Evolutionary conservation across 2,329 filamentous ascomycete genomes (phyloP).

Genomic region (Xylaria sp.): DNA sequence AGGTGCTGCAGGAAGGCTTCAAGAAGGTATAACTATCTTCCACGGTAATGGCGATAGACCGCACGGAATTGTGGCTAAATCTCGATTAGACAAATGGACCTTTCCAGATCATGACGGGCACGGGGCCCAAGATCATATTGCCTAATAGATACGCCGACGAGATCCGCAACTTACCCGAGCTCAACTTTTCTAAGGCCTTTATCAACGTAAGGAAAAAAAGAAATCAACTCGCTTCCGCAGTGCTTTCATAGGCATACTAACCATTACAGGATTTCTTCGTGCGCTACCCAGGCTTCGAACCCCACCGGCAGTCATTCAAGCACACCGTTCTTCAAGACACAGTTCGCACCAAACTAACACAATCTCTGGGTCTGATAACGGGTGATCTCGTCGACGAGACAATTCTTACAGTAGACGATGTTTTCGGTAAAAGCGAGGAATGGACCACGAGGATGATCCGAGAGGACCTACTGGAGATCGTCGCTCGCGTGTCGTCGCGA

Average conservation of each 20-base stretch:
- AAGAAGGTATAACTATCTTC: conserved; percentile 40
- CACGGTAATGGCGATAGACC: not conserved
- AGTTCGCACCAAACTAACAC: conserved; percentile 50
- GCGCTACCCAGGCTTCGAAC: conserved; percentile 51
- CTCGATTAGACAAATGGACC: conserved; percentile 46
- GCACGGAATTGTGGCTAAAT: conserved; percentile 30
- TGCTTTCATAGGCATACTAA: conserved; percentile 8
- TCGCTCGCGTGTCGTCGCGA: conserved; percentile 62
- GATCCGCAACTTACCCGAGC: conserved; percentile 49
- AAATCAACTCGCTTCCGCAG: not conserved
- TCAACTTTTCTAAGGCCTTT: conserved; percentile 52
- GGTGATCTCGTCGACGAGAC: conserved; percentile 53
- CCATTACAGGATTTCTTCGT: conserved; percentile 49
- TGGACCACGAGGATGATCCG: conserved; percentile 55
- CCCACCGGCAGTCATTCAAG: conserved; percentile 41
- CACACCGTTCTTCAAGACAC: conserved; percentile 47
- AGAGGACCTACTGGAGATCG: conserved; percentile 53
- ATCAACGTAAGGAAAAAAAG: conserved; percentile 44
- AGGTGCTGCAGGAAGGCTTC: conserved; percentile 44
- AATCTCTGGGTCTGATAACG: conserved; percentile 51
- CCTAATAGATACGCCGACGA: conserved; percentile 51
- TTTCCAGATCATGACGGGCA: conserved; percentile 50
- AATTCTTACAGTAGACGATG: conserved; percentile 47
- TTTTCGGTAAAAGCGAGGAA: conserved; percentile 52
- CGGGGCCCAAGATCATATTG: conserved; percentile 50